These are phyloP conservation scores for Syncephalis fuscata DNA, from an alignment of 371 early-diverging fungal genomes.

Conservation along the genomic window DNA sequence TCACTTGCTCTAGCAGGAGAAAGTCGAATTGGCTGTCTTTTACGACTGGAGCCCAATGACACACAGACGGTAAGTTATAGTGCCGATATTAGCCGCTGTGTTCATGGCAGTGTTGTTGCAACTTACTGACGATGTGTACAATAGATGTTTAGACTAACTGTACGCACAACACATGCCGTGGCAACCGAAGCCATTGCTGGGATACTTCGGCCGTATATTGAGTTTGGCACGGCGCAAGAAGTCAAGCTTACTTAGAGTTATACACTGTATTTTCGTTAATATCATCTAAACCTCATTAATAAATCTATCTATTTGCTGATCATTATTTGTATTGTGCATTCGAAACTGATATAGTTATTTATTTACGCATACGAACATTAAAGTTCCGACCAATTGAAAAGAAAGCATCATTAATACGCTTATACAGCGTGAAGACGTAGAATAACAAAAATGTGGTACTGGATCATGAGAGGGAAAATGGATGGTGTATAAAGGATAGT, in stretches of 20 bases:
- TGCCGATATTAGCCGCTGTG: not conserved
- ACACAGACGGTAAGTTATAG: constrained; percentile 60
- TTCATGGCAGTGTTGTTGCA: not conserved
- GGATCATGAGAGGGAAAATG: too few relatives aligned
- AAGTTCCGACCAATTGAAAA: too few relatives aligned
- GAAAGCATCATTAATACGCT: too few relatives aligned
- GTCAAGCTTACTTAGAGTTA: not conserved
- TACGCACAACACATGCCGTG: constrained; percentile 73
- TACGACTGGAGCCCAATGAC: constrained; percentile 76
- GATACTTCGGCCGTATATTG: too few relatives aligned
- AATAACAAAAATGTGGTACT: too few relatives aligned
- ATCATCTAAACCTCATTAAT: not conserved
- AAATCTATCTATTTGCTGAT: not conserved
- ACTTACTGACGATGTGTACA: not conserved
- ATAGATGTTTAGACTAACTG: constrained; percentile 81
- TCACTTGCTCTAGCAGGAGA: constrained; percentile 61
- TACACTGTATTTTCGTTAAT: not conserved
- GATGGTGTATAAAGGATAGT: too few relatives aligned
- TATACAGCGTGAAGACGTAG: too few relatives aligned
- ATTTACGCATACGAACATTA: too few relatives aligned
- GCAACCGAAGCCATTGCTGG: constrained; percentile 23
- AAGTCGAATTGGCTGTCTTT: constrained; percentile 84
- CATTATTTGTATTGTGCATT: too few relatives aligned
- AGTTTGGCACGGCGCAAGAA: not conserved
- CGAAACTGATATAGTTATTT: too few relatives aligned